These are phyloP conservation scores for Pholiota adiposa DNA, from an alignment of 1,284 basidiomycete genomes.

Conservation along the genomic window DNA sequence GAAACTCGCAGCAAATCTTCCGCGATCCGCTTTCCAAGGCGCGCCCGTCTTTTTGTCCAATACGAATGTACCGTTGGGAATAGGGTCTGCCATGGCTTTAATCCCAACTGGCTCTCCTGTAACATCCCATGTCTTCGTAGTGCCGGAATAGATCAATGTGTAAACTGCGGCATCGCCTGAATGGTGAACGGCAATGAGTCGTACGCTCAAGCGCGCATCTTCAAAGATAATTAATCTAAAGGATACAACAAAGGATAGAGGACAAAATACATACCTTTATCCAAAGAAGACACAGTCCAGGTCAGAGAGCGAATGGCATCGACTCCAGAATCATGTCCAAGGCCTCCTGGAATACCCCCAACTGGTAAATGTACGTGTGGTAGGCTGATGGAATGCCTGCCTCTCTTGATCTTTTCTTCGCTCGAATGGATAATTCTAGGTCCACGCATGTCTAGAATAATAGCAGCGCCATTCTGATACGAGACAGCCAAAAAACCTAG, in stretches of 20 bases:
- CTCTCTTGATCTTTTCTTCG: slow-evolving; percentile 28
- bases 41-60: slow-evolving; percentile 64
- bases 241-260: background rate
- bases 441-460: slow-evolving; percentile 74
- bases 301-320: slow-evolving; percentile 57
- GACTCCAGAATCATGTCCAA: slow-evolving; percentile 24
- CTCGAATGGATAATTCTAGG: slow-evolving; percentile 61
- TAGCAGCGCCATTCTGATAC: slow-evolving; percentile 61
- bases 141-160: slow-evolving; percentile 48
- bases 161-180: slow-evolving; percentile 68
- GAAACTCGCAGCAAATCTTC: slow-evolving; percentile 41
- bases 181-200: slow-evolving; percentile 63
- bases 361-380: slow-evolving; percentile 6
- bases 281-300: slow-evolving; percentile 68
- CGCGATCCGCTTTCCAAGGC: slow-evolving; percentile 48
- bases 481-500: slow-evolving; percentile 78
- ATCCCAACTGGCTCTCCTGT: slow-evolving; percentile 36
- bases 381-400: slow-evolving; percentile 31
- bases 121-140: slow-evolving; percentile 51
- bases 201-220: slow-evolving; percentile 59
- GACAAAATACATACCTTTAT: slow-evolving; percentile 45
- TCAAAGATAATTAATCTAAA: slow-evolving; percentile 7
- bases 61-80: slow-evolving; percentile 60
- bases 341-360: background rate
- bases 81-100: slow-evolving; percentile 55